Conservation (phyloP, 1,284 basidiomycete species). For the Fistulinella cinereoalba region DNA sequence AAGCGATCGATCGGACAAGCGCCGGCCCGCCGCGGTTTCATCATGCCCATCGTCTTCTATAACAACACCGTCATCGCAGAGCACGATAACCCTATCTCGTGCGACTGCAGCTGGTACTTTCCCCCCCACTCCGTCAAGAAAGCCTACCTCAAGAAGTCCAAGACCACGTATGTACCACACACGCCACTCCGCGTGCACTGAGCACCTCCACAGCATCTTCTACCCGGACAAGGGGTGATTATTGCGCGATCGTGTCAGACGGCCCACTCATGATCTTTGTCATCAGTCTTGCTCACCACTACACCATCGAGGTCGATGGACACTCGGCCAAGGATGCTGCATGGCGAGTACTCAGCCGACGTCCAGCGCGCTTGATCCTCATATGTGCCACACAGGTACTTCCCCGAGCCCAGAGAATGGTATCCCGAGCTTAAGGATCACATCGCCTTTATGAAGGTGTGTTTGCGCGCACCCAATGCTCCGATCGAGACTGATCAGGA, state of each 20-base stretch:
- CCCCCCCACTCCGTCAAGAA: conserved; percentile 50
- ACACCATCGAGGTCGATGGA: conserved; percentile 50
- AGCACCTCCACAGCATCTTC: neutral
- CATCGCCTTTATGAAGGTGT: conserved; percentile 66
- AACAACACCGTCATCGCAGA: conserved; percentile 56
- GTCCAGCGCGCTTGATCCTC: conserved; percentile 1
- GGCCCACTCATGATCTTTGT: conserved; percentile 3
- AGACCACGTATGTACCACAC: conserved; percentile 42
- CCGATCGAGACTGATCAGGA: neutral
- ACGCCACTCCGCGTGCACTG: neutral
- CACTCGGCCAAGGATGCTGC: conserved; percentile 53
- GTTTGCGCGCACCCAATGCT: neutral
- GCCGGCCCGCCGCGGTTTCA: neutral
- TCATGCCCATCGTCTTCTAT: conserved; percentile 50
- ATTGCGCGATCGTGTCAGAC: conserved; percentile 8
- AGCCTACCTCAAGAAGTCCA: conserved; percentile 44
- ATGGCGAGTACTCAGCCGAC: conserved; percentile 43
- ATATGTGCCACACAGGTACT: conserved; percentile 47
- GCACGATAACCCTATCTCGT: conserved; percentile 47
- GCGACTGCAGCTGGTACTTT: conserved; percentile 71
- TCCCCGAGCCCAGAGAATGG: conserved; percentile 49
- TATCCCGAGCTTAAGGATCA: conserved; percentile 57
- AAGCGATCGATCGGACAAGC: conserved; percentile 3
- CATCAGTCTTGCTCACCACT: conserved; percentile 58
- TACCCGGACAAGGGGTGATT: conserved; percentile 54